Percentiles rank a stretch among this genome's conserved stretches.
phyloP scores from a whole-genome alignment of 2,329 filamentous ascomycete species.

The Ciborinia camelliae region DNA sequence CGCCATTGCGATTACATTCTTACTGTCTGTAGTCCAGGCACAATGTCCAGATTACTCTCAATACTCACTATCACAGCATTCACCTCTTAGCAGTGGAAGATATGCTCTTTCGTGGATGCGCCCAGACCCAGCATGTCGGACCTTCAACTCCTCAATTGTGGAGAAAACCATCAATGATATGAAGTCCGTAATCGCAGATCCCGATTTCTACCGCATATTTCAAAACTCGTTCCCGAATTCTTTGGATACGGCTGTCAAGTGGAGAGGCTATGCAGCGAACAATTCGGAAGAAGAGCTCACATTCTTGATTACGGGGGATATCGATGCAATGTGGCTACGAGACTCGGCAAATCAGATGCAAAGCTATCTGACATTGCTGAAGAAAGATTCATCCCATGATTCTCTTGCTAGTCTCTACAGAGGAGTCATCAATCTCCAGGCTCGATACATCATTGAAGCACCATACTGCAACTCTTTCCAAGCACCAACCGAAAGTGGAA shows the following conservation, averaged over 20 bases:
- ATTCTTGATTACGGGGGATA: constrained; percentile 57
- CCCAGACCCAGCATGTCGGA: constrained; percentile 71
- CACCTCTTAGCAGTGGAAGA: constrained; percentile 72
- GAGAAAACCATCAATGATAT: constrained; percentile 73
- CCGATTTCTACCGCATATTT: constrained; percentile 69
- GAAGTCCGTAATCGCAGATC: constrained; percentile 67
- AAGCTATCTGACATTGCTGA: constrained; percentile 61
- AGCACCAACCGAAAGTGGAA: constrained; percentile 71
- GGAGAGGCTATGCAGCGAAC: constrained; percentile 59
- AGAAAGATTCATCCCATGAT: constrained; percentile 49
- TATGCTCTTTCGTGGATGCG: constrained; percentile 77
- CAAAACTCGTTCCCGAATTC: constrained; percentile 73
- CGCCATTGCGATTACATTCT: background rate
- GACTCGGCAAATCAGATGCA: constrained; percentile 77
- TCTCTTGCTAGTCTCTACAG: constrained; percentile 66
- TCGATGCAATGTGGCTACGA: constrained; percentile 87
- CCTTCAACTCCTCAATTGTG: constrained; percentile 72
- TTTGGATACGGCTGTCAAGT: constrained; percentile 68
- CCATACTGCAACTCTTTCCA: constrained; percentile 93
- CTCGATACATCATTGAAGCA: constrained; percentile 61
- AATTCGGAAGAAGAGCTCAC: constrained; percentile 61
- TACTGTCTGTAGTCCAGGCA: constrained; percentile 15
- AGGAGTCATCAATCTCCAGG: constrained; percentile 69
- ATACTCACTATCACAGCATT: constrained; percentile 58
- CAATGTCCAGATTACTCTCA: constrained; percentile 62